These are phyloP conservation scores for Aspergillus conjunctus DNA, from an alignment of 495 filamentous ascomycete species.

Conservation along the genomic window DNA sequence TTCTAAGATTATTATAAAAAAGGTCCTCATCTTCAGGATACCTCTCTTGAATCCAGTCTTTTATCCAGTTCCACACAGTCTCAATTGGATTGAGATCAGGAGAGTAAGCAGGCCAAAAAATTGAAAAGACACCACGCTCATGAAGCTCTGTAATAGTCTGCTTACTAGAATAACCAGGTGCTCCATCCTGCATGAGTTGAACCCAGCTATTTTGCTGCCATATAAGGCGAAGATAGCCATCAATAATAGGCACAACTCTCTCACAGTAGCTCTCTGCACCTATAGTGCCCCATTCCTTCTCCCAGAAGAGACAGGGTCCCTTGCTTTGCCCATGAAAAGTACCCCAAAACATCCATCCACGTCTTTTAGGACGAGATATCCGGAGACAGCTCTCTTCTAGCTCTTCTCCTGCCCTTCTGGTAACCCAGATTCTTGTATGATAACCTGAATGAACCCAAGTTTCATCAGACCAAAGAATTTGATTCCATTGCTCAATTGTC, in stretches of 20 bases:
- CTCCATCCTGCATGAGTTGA: slow-evolving; percentile 9
- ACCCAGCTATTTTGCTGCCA: background rate
- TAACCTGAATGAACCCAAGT: slow-evolving; percentile 10
- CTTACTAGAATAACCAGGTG: slow-evolving; percentile 3
- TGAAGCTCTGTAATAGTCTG: slow-evolving; percentile 1
- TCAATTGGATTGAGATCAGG: slow-evolving; percentile 8
- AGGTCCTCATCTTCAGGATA: background rate
- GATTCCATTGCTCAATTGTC: slow-evolving; percentile 10
- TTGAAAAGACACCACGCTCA: slow-evolving; percentile 5
- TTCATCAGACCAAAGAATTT: slow-evolving; percentile 14
- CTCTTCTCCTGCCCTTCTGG: slow-evolving; percentile 5
- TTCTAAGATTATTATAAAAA: background rate
- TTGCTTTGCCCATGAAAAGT: background rate
- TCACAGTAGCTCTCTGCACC: slow-evolving; percentile 2
- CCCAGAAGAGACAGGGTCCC: slow-evolving; percentile 9
- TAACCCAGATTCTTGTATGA: slow-evolving; percentile 1
- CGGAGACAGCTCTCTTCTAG: slow-evolving; percentile 2
- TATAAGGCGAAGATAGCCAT: slow-evolving; percentile 11
- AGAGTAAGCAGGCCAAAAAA: slow-evolving; percentile 12
- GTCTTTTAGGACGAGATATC: background rate
- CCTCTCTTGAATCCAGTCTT: background rate
- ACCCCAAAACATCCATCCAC: slow-evolving; percentile 7
- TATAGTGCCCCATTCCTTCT: slow-evolving; percentile 12
- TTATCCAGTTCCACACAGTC: slow-evolving; percentile 2
- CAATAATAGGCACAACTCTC: slow-evolving; percentile 1